Conservation (phyloP, 2,329 filamentous ascomycete species). For the Diaporthe velutina region DNA sequence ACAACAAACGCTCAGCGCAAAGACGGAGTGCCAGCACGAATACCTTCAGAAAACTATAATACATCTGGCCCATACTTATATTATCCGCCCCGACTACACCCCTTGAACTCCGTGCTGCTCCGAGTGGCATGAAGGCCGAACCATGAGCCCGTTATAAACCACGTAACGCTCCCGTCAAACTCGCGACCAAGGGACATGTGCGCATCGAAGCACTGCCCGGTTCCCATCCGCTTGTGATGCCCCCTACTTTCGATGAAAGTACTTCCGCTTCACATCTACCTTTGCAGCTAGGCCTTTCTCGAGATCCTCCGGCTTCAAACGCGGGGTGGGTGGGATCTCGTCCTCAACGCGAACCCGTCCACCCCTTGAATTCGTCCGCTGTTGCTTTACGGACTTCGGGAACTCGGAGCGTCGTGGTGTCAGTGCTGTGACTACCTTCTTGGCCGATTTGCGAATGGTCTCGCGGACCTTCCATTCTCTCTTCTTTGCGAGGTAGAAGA, state of each 20-base stretch:
- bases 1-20: slow-evolving; percentile 53
- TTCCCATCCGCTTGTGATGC: neutral
- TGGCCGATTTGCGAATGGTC: slow-evolving; percentile 76
- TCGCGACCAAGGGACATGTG: neutral
- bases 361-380: slow-evolving; percentile 47
- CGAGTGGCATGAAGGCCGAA: neutral
- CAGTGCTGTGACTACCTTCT: slow-evolving; percentile 70
- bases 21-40: slow-evolving; percentile 83
- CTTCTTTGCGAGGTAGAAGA: slow-evolving; percentile 88
- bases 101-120: neutral
- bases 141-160: neutral
- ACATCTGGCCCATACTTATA: slow-evolving; percentile 36
- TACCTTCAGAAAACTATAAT: slow-evolving; percentile 76
- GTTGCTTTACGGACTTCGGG: slow-evolving; percentile 67
- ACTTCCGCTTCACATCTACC: slow-evolving; percentile 53
- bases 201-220: neutral
- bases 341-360: slow-evolving; percentile 65
- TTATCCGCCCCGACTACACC: slow-evolving; percentile 20
- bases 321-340: slow-evolving; percentile 68
- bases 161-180: neutral
- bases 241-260: slow-evolving; percentile 50
- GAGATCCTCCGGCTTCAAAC: slow-evolving; percentile 66
- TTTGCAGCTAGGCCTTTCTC: slow-evolving; percentile 66
- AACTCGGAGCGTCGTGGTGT: slow-evolving; percentile 74
- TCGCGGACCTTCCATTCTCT: slow-evolving; percentile 85